Evolutionary conservation across 768 basidiomycete genomes (phyloP).

Genomic region (Aureoboletus auriporus): DNA sequence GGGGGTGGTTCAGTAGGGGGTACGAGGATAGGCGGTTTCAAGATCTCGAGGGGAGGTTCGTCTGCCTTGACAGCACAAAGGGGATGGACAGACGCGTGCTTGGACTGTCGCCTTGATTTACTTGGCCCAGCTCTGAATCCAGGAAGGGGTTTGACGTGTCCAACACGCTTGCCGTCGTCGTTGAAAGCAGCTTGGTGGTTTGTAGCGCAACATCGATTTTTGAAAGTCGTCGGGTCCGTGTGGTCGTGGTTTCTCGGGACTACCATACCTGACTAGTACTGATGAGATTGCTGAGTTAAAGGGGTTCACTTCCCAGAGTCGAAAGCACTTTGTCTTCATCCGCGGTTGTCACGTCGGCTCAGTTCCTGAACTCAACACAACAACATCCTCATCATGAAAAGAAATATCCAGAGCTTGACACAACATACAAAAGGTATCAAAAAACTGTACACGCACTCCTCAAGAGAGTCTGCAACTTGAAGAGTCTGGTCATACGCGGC

Average conservation of each 20-base stretch:
- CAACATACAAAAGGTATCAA: constrained; percentile 37
- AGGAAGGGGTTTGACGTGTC: neutral
- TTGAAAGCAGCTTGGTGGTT: constrained; percentile 15
- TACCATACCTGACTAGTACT: constrained; percentile 35
- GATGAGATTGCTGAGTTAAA: constrained; percentile 46
- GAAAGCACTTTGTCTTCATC: constrained; percentile 67
- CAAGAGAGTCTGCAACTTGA: constrained; percentile 49
- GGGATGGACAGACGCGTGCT: constrained; percentile 5
- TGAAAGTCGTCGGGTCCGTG: constrained; percentile 32
- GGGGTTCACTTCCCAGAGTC: neutral
- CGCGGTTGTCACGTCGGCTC: constrained; percentile 59
- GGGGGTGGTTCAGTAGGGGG: too few species aligned
- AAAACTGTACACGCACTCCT: constrained; percentile 49
- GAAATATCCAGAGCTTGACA: constrained; percentile 49
- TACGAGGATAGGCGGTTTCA: constrained; percentile 15
- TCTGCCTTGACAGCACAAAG: neutral
- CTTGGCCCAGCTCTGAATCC: constrained; percentile 2
- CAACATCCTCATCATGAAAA: constrained; percentile 64
- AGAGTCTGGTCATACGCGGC: constrained; percentile 49
- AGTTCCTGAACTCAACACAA: too few species aligned
- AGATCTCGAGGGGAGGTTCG: constrained; percentile 10
- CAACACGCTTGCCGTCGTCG: constrained; percentile 10
- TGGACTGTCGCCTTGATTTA: neutral
- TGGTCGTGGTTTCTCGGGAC: too few species aligned
- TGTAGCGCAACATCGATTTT: constrained; percentile 20